phyloP scores from a whole-genome alignment of 164 flowering plant species.

The Nymphaea colorata region DNA sequence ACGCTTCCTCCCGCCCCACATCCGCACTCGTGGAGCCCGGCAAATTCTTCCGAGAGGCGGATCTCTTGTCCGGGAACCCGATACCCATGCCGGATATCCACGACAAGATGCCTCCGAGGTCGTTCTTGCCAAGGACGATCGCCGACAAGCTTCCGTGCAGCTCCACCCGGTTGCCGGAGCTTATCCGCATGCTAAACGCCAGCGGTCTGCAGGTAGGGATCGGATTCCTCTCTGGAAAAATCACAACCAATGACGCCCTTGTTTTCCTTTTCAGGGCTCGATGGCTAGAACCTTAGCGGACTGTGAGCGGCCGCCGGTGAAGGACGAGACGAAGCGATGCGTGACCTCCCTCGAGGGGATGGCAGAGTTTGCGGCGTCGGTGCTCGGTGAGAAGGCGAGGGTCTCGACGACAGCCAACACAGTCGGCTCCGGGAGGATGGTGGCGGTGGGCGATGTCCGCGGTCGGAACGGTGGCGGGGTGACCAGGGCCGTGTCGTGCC shows the following conservation, averaged over 20 bases:
- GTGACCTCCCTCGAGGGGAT: conserved; percentile 74
- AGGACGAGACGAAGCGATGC: conserved; percentile 75
- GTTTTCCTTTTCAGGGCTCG: not conserved
- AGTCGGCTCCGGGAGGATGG: conserved; percentile 35
- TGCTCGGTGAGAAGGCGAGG: conserved; percentile 37
- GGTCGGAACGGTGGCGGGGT: conserved; percentile 36
- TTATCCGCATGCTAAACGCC: conserved; percentile 40
- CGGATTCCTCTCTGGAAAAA: not conserved
- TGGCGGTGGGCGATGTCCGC: conserved; percentile 49
- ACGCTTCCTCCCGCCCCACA: conserved; percentile 9
- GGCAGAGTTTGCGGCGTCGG: conserved; percentile 69
- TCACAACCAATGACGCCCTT: not conserved
- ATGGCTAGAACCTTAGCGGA: conserved; percentile 34
- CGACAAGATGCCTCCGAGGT: conserved; percentile 81
- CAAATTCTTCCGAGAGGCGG: conserved; percentile 67
- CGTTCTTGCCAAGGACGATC: conserved; percentile 66
- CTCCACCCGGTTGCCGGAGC: conserved; percentile 15
- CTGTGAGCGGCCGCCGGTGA: conserved; percentile 71
- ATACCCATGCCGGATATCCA: conserved; percentile 72
- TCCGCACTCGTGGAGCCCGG: conserved; percentile 58
- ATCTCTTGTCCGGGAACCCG: conserved; percentile 42
- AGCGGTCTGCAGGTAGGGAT: conserved; percentile 35
- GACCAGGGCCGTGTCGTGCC: conserved; percentile 73
- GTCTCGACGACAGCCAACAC: conserved; percentile 53
- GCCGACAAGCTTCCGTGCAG: conserved; percentile 57